Evolutionary conservation across 2,329 filamentous ascomycete species (phyloP).

Genomic region (Aspergillus carbonarius): DNA sequence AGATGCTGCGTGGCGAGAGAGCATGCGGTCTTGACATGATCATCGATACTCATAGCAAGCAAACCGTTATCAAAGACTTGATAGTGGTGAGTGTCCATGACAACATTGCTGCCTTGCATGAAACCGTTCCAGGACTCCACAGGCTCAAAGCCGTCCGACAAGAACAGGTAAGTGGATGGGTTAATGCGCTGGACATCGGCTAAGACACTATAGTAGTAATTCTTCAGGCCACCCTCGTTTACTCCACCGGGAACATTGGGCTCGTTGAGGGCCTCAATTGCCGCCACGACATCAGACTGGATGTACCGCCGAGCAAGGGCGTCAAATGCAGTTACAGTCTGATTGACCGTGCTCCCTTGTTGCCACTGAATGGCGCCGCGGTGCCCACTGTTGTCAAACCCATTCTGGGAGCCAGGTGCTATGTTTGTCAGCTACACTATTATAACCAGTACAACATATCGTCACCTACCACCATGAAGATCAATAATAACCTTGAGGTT

Average conservation of each 20-base stretch:
- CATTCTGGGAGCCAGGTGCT: slow-evolving; percentile 64
- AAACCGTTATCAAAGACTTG: slow-evolving; percentile 59
- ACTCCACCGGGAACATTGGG: slow-evolving; percentile 42
- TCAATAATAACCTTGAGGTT: slow-evolving; percentile 67
- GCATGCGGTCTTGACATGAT: slow-evolving; percentile 60
- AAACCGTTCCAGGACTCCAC: slow-evolving; percentile 62
- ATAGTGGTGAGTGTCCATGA: slow-evolving; percentile 69
- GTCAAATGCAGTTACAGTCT: slow-evolving; percentile 56
- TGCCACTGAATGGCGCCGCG: slow-evolving; percentile 41
- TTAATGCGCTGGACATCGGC: slow-evolving; percentile 46
- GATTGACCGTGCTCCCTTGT: slow-evolving; percentile 33
- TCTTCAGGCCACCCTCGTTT: slow-evolving; percentile 46
- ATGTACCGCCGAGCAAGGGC: slow-evolving; percentile 58
- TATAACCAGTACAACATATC: neutral
- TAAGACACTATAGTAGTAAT: slow-evolving; percentile 58
- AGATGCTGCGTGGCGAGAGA: slow-evolving; percentile 51
- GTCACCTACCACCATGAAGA: slow-evolving; percentile 61
- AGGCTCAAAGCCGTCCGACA: slow-evolving; percentile 50
- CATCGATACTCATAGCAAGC: slow-evolving; percentile 50
- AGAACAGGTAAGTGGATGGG: slow-evolving; percentile 51
- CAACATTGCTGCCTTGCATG: slow-evolving; percentile 55
- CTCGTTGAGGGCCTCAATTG: slow-evolving; percentile 49
- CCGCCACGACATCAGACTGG: slow-evolving; percentile 58
- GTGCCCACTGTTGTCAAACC: slow-evolving; percentile 65
- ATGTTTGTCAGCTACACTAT: neutral